phyloP scores from a whole-genome alignment of 192 early-diverging fungal species.

The Pilobolus umbonatus region DNA sequence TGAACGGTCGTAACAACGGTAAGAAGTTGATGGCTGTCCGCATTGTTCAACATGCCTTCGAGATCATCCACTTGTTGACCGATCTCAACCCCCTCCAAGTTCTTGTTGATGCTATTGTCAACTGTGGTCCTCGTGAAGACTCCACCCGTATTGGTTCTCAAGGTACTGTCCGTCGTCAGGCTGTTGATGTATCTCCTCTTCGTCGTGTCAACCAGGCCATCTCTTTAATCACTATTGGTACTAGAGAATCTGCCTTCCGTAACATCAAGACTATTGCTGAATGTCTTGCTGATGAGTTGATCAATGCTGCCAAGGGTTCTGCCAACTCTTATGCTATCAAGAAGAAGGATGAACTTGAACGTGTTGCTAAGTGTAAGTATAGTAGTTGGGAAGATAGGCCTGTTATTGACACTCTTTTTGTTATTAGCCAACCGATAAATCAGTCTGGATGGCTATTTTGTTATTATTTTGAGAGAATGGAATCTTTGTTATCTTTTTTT shows the following conservation, averaged over 20 bases:
- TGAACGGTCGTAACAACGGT: constrained; percentile 99
- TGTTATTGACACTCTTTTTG: not conserved
- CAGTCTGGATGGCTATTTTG: not conserved
- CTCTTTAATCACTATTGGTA: constrained; percentile 90
- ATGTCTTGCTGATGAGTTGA: constrained; percentile 99
- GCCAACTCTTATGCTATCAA: constrained; percentile 99
- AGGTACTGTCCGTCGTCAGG: constrained; percentile 99
- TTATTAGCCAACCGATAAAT: not conserved
- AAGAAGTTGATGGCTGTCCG: constrained; percentile 99
- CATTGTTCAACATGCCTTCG: constrained; percentile 99
- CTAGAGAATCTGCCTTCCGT: constrained; percentile 98
- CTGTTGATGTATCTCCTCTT: constrained; percentile 98
- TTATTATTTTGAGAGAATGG: not conserved
- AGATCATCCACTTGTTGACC: constrained; percentile 98
- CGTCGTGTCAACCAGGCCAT: constrained; percentile 98
- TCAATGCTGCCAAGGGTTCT: constrained; percentile 96
- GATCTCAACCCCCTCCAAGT: constrained; percentile 99
- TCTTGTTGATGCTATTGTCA: constrained; percentile 97
- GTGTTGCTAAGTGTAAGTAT: constrained; percentile 69
- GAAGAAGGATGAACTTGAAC: constrained; percentile 99
- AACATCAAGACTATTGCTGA: constrained; percentile 99
- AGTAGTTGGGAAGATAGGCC: not conserved
- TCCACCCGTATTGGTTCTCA: constrained; percentile 98
- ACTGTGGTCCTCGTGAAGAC: constrained; percentile 99
- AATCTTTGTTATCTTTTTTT: not conserved